Evolutionary conservation across 352 stramenopile species (phyloP).

Genomic region (Phytophthora lateralis): DNA sequence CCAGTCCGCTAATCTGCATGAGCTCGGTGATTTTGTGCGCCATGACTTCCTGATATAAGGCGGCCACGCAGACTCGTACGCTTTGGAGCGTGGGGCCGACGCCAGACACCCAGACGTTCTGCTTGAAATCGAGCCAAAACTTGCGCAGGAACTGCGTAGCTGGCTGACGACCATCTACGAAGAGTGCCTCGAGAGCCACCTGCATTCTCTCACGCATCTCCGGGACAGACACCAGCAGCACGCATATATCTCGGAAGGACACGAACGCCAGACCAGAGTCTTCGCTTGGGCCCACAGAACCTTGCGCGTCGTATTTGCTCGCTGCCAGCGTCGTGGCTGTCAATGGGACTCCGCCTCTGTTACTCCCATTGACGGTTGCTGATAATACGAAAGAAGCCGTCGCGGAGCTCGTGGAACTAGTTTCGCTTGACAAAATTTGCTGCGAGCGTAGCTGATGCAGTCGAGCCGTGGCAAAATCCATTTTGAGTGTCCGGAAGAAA

Average conservation of each 20-base stretch:
- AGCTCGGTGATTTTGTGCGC: slow-evolving; percentile 43
- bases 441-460: slow-evolving; percentile 59
- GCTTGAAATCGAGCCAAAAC: slow-evolving; percentile 60
- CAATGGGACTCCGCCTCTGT: slow-evolving; percentile 5
- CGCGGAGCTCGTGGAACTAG: slow-evolving; percentile 11
- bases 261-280: slow-evolving; percentile 41
- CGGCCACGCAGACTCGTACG: slow-evolving; percentile 38
- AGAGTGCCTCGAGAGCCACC: slow-evolving; percentile 53
- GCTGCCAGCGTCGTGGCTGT: slow-evolving; percentile 7
- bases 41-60: slow-evolving; percentile 42
- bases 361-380: slow-evolving; percentile 23
- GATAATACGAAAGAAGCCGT: slow-evolving; percentile 23
- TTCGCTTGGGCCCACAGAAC: slow-evolving; percentile 17
- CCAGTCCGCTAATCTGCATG: slow-evolving; percentile 52
- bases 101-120: slow-evolving; percentile 37
- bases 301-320: slow-evolving; percentile 21
- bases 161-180: slow-evolving; percentile 45
- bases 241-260: slow-evolving; percentile 60
- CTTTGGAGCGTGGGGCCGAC: slow-evolving; percentile 28
- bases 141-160: slow-evolving; percentile 44
- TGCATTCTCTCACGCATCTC: slow-evolving; percentile 38
- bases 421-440: slow-evolving; percentile 53
- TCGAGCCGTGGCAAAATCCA: slow-evolving; percentile 50
- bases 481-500: slow-evolving; percentile 41
- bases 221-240: slow-evolving; percentile 38